Percentiles rank a stretch among this genome's conserved stretches.
Evolutionary conservation across 306 rosid genomes (phyloP).

Genomic region (Lathyrus oleraceus): DNA sequence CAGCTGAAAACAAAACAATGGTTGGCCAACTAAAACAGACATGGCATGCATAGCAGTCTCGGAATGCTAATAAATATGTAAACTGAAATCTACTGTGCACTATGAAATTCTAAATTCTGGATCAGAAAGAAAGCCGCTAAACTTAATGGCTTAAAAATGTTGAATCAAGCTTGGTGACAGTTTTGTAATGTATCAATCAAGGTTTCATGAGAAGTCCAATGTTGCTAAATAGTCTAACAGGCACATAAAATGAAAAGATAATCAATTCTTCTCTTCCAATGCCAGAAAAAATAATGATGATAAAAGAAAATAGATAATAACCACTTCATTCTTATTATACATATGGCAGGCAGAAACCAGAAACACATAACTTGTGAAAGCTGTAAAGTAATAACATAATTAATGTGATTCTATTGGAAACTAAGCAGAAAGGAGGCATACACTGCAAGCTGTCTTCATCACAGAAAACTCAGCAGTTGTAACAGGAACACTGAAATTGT

Average conservation of each 20-base stretch:
- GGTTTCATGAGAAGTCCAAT: conserved; percentile 21
- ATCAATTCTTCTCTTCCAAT: neutral
- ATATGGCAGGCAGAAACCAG: conserved; percentile 14
- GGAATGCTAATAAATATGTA: conserved; percentile 17
- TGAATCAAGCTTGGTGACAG: neutral
- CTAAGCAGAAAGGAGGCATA: conserved; percentile 48
- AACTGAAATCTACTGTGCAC: neutral
- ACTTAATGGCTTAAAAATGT: conserved; percentile 2
- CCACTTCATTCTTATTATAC: conserved; percentile 16
- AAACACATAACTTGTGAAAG: conserved; percentile 17
- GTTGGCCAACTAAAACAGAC: neutral
- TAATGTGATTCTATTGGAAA: conserved; percentile 2
- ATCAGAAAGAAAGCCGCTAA: conserved; percentile 4
- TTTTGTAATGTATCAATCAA: conserved; percentile 11
- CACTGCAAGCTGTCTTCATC: conserved; percentile 92
- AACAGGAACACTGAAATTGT: conserved; percentile 65
- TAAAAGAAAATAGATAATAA: conserved; percentile 32
- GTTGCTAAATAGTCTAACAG: neutral
- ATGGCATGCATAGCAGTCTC: conserved; percentile 2
- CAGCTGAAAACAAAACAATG: neutral
- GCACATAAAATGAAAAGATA: conserved; percentile 6
- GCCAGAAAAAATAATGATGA: conserved; percentile 20
- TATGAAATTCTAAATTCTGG: conserved; percentile 16
- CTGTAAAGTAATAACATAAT: conserved; percentile 4
- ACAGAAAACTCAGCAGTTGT: conserved; percentile 83